Conservation (phyloP, 306 rosid species). For the Senna siamea region DNA sequence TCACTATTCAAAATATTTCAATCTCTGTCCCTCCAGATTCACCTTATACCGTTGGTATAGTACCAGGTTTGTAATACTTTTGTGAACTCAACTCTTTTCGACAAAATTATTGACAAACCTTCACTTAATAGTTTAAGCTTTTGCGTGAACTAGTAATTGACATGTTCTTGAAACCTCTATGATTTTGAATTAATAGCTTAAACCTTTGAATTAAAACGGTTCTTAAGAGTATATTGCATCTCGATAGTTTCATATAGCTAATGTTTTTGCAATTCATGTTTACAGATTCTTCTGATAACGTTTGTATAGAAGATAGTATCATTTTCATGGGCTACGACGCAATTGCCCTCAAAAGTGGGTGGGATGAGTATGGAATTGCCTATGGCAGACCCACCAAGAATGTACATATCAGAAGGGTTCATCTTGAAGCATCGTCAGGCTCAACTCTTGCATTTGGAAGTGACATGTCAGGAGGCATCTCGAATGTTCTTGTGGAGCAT, state of each 20-base stretch:
- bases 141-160: not conserved
- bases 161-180: not conserved
- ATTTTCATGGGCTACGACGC: slow-evolving; percentile 82
- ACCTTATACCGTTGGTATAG: slow-evolving; percentile 81
- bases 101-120: too few species aligned
- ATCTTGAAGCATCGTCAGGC: slow-evolving; percentile 72
- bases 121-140: not conserved
- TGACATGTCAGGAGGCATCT: slow-evolving; percentile 97
- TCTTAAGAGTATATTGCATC: too few species aligned
- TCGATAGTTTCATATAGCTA: slow-evolving; percentile 9
- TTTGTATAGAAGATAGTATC: slow-evolving; percentile 85
- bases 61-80: slow-evolving; percentile 70
- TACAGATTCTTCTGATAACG: slow-evolving; percentile 84
- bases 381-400: slow-evolving; percentile 85
- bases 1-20: slow-evolving; percentile 75
- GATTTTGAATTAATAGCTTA: too few species aligned
- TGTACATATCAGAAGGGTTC: slow-evolving; percentile 76
- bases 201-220: too few species aligned
- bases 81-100: not conserved
- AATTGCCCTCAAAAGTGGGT: slow-evolving; percentile 92
- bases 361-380: slow-evolving; percentile 95
- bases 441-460: slow-evolving; percentile 88
- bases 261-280: slow-evolving; percentile 25
- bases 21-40: slow-evolving; percentile 77
- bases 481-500: slow-evolving; percentile 71